phyloP scores from a whole-genome alignment of 306 rosid genomes.

The Rosa multiflora region DNA sequence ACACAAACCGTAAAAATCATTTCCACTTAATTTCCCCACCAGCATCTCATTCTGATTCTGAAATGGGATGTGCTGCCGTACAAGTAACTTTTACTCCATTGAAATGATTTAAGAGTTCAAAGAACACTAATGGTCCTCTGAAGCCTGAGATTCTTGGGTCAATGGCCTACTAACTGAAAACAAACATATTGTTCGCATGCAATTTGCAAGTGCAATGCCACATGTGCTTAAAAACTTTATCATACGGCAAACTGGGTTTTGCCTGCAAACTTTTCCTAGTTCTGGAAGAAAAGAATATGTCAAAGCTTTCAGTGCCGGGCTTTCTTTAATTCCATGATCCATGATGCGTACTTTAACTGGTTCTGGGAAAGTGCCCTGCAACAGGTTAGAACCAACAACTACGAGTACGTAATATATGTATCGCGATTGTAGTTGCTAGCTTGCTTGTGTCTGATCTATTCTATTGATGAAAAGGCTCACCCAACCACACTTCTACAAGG shows the following conservation, averaged over 20 bases:
- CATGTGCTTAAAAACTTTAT: not conserved
- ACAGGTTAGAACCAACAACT: not conserved
- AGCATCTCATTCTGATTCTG: not conserved
- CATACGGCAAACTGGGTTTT: not conserved
- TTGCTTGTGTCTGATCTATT: not conserved
- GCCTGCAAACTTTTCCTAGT: constrained; percentile 1
- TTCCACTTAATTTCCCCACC: not conserved
- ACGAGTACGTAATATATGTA: not conserved
- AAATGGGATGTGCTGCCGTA: not conserved
- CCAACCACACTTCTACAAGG: not conserved
- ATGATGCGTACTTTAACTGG: not conserved
- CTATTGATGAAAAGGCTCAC: not conserved
- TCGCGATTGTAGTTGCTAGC: not conserved
- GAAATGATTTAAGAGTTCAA: not conserved
- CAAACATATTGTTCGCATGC: not conserved
- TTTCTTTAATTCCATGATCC: not conserved
- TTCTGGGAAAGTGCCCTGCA: not conserved
- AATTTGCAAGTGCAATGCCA: not conserved
- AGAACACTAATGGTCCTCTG: not conserved
- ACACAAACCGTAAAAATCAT: not conserved
- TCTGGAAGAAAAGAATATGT: not conserved
- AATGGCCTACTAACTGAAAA: not conserved
- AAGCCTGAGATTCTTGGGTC: not conserved
- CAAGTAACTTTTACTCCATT: not conserved
- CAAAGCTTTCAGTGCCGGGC: not conserved